Percentiles rank a stretch among this genome's conserved stretches.
Evolutionary conservation across 148 eudicot species (phyloP).

Genomic region (Vaccinium darrowii): DNA sequence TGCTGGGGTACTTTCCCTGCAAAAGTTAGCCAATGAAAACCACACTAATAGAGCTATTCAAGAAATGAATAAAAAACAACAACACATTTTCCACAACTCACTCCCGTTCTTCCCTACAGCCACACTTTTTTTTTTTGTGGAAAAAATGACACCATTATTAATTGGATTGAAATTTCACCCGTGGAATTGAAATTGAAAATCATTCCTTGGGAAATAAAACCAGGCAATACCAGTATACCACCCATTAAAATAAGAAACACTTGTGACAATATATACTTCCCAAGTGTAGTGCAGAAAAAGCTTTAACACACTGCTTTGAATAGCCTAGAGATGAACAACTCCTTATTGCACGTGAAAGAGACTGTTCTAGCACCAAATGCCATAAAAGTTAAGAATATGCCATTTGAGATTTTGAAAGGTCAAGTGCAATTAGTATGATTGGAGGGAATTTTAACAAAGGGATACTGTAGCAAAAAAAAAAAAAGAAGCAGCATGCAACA

Average conservation of each 20-base stretch:
- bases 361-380: background rate
- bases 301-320: background rate
- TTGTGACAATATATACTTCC: background rate
- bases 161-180: background rate
- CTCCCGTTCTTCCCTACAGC: background rate
- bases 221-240: background rate
- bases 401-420: background rate
- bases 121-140: background rate
- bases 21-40: background rate
- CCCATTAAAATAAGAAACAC: background rate
- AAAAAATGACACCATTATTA: background rate
- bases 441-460: no score
- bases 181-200: background rate
- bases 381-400: background rate
- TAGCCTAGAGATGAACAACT: background rate
- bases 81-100: background rate
- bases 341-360: background rate
- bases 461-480: no score
- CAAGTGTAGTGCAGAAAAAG: background rate
- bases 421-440: background rate
- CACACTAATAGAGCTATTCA: background rate
- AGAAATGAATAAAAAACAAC: background rate
- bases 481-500: background rate
- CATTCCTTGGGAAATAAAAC: background rate
- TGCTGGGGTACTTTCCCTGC: constrained; percentile 40